phyloP scores from a whole-genome alignment of 148 eudicot species.

The Camellia japonica region DNA sequence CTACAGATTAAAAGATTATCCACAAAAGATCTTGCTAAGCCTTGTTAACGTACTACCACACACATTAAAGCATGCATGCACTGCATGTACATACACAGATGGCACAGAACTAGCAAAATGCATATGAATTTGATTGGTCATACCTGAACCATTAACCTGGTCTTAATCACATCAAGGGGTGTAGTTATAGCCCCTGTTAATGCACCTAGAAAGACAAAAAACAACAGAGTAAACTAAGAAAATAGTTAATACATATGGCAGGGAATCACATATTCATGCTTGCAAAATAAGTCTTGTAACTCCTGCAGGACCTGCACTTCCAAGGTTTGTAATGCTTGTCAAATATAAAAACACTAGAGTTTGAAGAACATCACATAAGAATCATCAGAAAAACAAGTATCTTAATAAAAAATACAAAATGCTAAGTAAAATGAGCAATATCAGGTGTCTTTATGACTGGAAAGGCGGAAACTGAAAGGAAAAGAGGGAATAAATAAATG shows the following conservation, averaged over 20 bases:
- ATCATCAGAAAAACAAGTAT: neutral
- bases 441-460: neutral
- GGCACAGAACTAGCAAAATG: neutral
- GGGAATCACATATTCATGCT: neutral
- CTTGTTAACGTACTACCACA: neutral
- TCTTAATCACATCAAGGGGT: conserved; percentile 92
- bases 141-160: conserved; percentile 93
- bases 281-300: neutral
- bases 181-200: conserved; percentile 93
- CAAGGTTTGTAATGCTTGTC: neutral
- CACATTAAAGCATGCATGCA: neutral
- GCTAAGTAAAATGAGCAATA: neutral
- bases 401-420: neutral
- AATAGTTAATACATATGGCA: neutral
- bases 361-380: neutral
- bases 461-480: neutral
- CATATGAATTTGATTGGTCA: conserved; percentile 9
- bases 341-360: neutral
- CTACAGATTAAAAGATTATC: conserved; percentile 27
- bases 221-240: neutral
- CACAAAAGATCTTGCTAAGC: neutral
- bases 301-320: neutral
- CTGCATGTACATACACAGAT: neutral
- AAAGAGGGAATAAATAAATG: neutral
- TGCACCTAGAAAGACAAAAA: conserved; percentile 49